Base-by-base conservation (phyloP, 257 asterid species). In the Penstemon eatonii region DNA sequence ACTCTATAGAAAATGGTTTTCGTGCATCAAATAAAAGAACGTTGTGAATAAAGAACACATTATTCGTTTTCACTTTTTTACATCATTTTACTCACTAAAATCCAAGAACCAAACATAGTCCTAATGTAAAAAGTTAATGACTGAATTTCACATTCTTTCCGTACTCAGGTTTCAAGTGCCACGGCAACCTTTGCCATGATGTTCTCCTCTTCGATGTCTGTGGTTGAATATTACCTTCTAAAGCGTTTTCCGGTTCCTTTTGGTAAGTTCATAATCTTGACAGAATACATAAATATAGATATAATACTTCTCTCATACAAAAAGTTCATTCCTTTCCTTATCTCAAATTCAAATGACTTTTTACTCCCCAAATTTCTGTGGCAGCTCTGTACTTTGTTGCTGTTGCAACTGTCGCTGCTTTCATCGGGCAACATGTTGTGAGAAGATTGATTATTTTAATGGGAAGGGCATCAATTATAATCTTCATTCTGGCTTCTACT, bases 141-240 rank as follows among this genome's bases (percentile, higher is more conserved):
- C 33, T 2, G 33, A 25, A 25, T 25, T 25, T 25, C 33, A 25
- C 33, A 25, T 25, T 25, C 33, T 5, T 59, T 10, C 37, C 49
- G 47, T 64, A 40, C 47, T 50, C 72, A 93, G 99, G 99, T 93
- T 72, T 90, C 99, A 67, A 93, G 99, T 85, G 97, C 99, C 39
- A 93, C 99, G 0, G 97, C 99, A 57, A 90, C 99, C 62, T 93
- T 85, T 75, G 94, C 91, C 56, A 93, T 93, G 99, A 87, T 87
- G 97, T 93, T 93, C 85, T 93, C 99, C 51, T 88, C 99, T 38
- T 93, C 99, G 3, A 93, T 93, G 99, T 93, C 99, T 5, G 99
- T 93, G 40, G 91, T 93, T 8, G 97, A 93, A 80, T 93, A 93
- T 68, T 88, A 93, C 84, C 95, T 90, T 47, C 80, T 93, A 11